These are phyloP conservation scores for Colletotrichum brevisporum DNA, from an alignment of 2,329 filamentous ascomycete species.

Conservation along the genomic window DNA sequence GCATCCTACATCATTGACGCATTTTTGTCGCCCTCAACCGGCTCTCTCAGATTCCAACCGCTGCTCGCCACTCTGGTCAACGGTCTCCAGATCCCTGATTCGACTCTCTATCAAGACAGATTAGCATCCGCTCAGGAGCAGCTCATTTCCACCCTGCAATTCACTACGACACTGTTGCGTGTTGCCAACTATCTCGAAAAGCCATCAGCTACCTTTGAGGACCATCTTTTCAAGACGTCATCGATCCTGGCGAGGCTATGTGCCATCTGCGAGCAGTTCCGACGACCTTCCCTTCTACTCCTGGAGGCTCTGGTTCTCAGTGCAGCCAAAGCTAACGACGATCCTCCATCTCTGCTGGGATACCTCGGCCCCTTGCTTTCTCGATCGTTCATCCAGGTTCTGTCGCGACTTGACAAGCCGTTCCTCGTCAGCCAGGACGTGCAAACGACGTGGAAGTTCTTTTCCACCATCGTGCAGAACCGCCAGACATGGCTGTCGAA, in stretches of 20 bases:
- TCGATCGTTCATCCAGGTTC: constrained; percentile 84
- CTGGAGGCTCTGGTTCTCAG: constrained; percentile 81
- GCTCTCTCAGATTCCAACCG: constrained; percentile 82
- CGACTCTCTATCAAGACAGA: constrained; percentile 73
- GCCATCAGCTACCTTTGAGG: constrained; percentile 77
- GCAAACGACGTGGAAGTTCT: constrained; percentile 84
- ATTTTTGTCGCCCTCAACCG: constrained; percentile 79
- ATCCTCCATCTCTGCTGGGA: constrained; percentile 94
- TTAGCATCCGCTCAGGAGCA: constrained; percentile 71
- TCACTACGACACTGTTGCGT: constrained; percentile 79
- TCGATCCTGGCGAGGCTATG: constrained; percentile 84
- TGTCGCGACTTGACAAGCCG: constrained; percentile 84
- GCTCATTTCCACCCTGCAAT: constrained; percentile 73
- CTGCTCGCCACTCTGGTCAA: constrained; percentile 79
- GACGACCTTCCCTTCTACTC: constrained; percentile 75
- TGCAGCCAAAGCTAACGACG: constrained; percentile 75
- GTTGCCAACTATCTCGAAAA: constrained; percentile 75
- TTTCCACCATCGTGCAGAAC: constrained; percentile 88
- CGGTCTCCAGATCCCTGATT: constrained; percentile 70
- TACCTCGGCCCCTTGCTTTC: constrained; percentile 87
- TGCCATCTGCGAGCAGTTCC: constrained; percentile 77
- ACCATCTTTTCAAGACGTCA: constrained; percentile 84
- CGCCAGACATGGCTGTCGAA: constrained; percentile 97
- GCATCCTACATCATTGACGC: constrained; percentile 83
- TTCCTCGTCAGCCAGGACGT: constrained; percentile 76